Conservation (phyloP, 352 stramenopile genomes). For the Globisporangium nagaii region DNA sequence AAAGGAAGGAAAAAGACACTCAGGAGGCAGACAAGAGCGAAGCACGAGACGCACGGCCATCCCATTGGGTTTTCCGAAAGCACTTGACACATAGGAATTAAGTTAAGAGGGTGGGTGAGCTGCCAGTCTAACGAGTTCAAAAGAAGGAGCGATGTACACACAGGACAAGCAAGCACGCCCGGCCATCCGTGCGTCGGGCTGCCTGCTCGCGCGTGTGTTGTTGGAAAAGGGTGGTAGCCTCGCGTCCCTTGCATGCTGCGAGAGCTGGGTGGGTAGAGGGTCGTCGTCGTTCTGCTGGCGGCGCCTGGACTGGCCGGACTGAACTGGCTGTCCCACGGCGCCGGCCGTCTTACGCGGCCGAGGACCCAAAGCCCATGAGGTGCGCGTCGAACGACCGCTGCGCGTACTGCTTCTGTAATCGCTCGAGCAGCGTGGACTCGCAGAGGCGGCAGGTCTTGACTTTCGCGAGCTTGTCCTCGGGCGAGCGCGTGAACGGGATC, state of each 20-base stretch:
- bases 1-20: too few species aligned
- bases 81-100: constrained; percentile 4
- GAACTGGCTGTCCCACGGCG: too few species aligned
- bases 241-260: too few species aligned
- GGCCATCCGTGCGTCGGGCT: too few species aligned
- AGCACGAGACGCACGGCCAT: neutral
- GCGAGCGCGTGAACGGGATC: constrained; percentile 51
- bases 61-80: neutral
- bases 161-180: neutral
- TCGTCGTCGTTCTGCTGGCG: too few species aligned
- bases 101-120: neutral
- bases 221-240: too few species aligned
- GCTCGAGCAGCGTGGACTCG: constrained; percentile 54
- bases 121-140: neutral
- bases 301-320: too few species aligned
- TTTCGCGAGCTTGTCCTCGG: constrained; percentile 44
- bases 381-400: constrained; percentile 55
- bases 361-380: constrained; percentile 36
- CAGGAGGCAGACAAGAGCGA: neutral
- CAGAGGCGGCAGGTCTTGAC: constrained; percentile 63
- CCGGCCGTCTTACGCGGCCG: neutral
- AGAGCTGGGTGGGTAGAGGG: too few species aligned
- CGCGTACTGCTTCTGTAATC: constrained; percentile 41
- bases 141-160: neutral
- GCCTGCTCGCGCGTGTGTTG: neutral